phyloP scores from a whole-genome alignment of 257 asterid species.

The Buddleja alternifolia region DNA sequence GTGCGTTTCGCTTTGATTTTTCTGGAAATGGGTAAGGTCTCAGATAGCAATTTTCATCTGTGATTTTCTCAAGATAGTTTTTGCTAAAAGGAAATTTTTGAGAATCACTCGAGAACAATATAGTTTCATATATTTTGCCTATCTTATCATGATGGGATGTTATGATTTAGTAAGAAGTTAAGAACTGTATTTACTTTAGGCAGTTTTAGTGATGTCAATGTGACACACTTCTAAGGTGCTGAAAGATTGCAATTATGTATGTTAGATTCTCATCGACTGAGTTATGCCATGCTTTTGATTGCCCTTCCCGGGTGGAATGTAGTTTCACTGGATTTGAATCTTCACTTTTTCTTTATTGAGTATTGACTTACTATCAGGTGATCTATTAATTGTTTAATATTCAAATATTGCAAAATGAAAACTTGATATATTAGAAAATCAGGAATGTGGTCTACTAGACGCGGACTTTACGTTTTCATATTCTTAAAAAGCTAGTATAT shows the following conservation, averaged over 20 bases:
- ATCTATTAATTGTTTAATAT: too few species aligned
- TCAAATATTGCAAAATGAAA: too few species aligned
- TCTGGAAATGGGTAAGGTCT: constrained; percentile 83
- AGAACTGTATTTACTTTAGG: constrained; percentile 4
- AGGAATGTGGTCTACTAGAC: neutral
- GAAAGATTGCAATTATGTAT: neutral
- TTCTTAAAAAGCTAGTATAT: neutral
- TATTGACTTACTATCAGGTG: too few species aligned
- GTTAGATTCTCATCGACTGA: neutral
- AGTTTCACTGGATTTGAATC: neutral
- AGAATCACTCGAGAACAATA: neutral
- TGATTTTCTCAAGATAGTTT: constrained; percentile 6
- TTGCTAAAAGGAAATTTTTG: neutral
- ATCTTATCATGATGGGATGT: constrained; percentile 12
- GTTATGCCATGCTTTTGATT: neutral
- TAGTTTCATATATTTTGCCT: neutral
- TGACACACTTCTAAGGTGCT: neutral
- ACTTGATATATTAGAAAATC: neutral
- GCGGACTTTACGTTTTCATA: neutral
- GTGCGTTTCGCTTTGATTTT: constrained; percentile 79
- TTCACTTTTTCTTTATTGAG: neutral
- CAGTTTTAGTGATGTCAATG: neutral
- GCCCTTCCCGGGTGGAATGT: neutral
- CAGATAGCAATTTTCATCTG: neutral
- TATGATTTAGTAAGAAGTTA: neutral